Percentiles rank a stretch among this genome's conserved stretches.
Conservation (phyloP, 2,329 filamentous ascomycete species). For the Coniella vitis region DNA sequence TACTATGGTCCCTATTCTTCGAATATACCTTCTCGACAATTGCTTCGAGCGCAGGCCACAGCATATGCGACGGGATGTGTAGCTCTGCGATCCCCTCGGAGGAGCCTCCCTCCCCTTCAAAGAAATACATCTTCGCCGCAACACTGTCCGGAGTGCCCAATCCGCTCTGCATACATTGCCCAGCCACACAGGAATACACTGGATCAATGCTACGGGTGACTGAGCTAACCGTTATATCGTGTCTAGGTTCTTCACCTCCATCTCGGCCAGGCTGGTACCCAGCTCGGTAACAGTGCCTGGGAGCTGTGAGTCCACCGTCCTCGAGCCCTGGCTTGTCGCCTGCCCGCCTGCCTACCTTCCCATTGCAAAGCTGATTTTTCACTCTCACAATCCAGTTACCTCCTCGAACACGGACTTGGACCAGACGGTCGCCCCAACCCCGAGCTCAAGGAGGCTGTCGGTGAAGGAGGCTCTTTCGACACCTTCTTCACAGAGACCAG, state of each 20-base stretch:
- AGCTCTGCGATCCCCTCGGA: neutral
- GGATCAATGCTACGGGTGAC: neutral
- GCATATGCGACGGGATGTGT: neutral
- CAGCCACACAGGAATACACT: neutral
- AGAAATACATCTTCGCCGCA: neutral
- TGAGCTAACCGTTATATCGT: slow-evolving; percentile 7
- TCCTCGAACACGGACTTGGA: slow-evolving; percentile 65
- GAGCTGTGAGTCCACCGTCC: slow-evolving; percentile 55
- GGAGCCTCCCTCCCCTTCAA: too few relatives aligned
- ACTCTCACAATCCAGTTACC: slow-evolving; percentile 44
- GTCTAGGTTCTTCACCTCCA: slow-evolving; percentile 57
- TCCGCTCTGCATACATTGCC: neutral
- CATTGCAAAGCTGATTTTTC: slow-evolving; percentile 24
- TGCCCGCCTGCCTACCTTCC: slow-evolving; percentile 2
- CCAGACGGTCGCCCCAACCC: slow-evolving; percentile 58
- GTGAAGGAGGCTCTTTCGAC: slow-evolving; percentile 59
- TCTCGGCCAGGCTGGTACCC: slow-evolving; percentile 62
- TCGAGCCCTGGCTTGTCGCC: slow-evolving; percentile 4
- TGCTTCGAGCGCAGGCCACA: neutral
- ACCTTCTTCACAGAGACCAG: slow-evolving; percentile 70
- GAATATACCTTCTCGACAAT: neutral
- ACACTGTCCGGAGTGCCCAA: neutral
- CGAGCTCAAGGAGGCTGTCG: slow-evolving; percentile 46
- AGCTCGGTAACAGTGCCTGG: slow-evolving; percentile 71
- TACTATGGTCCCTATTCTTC: neutral